Conservation (phyloP, 148 eudicot species). For the Euryodendron excelsum region DNA sequence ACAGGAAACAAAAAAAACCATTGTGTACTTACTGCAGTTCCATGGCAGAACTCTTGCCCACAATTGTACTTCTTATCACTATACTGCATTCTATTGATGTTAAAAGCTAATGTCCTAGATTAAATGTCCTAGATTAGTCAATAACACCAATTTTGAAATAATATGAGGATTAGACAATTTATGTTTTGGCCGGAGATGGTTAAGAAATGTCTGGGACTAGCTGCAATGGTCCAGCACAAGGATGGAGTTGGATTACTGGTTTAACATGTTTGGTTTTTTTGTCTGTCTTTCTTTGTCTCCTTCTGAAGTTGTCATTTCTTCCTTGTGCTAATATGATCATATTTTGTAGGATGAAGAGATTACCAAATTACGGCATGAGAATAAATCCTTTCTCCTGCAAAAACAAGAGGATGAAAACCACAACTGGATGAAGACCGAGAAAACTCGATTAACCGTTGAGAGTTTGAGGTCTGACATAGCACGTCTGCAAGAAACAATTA, state of each 20-base stretch:
- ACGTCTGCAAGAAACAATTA: slow-evolving; percentile 51
- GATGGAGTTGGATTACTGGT: background rate
- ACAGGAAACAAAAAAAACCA: background rate
- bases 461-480: slow-evolving; percentile 52
- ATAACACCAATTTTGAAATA: background rate
- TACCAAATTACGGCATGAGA: slow-evolving; percentile 50
- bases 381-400: slow-evolving; percentile 47
- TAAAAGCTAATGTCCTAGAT: background rate
- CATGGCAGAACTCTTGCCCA: background rate
- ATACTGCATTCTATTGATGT: background rate
- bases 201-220: background rate
- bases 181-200: background rate
- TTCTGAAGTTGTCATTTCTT: background rate
- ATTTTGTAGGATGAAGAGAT: slow-evolving; percentile 58
- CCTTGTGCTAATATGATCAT: slow-evolving; percentile 5
- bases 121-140: background rate
- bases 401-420: slow-evolving; percentile 52
- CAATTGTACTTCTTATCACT: background rate
- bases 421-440: slow-evolving; percentile 59
- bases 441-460: slow-evolving; percentile 44
- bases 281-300: background rate
- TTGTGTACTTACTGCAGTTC: no score
- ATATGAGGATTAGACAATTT: background rate
- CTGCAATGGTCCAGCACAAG: background rate
- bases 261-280: background rate